Conservation (phyloP, 495 filamentous ascomycete genomes). For the Trichoderma gamsii region DNA sequence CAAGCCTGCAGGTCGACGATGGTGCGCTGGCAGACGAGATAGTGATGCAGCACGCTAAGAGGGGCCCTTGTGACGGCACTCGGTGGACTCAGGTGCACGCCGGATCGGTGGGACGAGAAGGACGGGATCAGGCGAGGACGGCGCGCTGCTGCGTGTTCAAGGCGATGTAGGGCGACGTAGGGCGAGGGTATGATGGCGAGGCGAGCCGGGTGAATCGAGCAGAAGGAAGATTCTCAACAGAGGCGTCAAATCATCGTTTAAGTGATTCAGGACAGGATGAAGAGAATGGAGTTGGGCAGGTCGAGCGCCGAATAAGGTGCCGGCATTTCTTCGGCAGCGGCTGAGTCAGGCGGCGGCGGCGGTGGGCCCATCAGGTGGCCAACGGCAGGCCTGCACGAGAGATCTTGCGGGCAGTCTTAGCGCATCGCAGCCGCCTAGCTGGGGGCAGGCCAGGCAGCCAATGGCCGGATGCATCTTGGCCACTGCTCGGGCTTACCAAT, state of each 20-base stretch:
- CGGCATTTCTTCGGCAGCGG: slow-evolving; percentile 6
- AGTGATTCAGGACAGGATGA: slow-evolving; percentile 5
- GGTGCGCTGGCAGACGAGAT: background rate
- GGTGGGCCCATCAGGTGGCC: slow-evolving; percentile 9
- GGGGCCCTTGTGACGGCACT: slow-evolving; percentile 8
- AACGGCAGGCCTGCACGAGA: background rate
- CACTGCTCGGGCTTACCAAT: background rate
- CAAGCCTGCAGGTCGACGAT: background rate
- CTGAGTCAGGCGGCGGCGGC: slow-evolving; percentile 5
- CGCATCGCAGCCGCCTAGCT: background rate
- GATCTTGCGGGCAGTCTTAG: background rate
- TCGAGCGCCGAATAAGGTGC: background rate
- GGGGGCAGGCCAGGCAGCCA: background rate
- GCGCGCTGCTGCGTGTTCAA: background rate
- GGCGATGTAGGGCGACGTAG: background rate
- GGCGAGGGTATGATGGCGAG: background rate
- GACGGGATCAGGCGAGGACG: background rate
- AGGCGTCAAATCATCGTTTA: background rate
- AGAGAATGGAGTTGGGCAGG: slow-evolving; percentile 11
- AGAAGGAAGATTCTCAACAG: background rate
- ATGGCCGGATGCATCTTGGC: background rate
- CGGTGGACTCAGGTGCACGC: background rate
- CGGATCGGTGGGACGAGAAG: background rate
- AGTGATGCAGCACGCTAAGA: background rate
- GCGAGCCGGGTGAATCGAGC: background rate